Evolutionary conservation across 2,329 filamentous ascomycete genomes (phyloP), one percentile per base, ranked within the genome.

Genomic region (Apiospora koreana): DNA sequence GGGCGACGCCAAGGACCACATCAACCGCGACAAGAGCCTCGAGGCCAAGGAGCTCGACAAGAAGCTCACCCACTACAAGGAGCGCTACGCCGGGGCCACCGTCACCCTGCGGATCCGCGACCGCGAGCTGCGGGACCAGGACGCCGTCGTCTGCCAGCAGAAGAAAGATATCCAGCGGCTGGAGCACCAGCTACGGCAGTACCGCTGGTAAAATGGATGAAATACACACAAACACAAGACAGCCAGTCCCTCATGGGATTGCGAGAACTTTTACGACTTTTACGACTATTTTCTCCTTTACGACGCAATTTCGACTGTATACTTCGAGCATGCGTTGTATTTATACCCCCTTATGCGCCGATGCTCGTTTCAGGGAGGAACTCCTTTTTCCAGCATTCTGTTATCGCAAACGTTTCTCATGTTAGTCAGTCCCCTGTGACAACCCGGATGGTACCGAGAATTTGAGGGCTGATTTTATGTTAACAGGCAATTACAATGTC

Each of bases 101-200:
- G 41, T 66, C 43, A 67, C 50, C 46, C 46, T 66, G 43, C n/a
- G 65, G 10, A 68, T 77, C 3, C 68, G 69, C 43, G 69, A 58
- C 1, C 62, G 70, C 23, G 71, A 73, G 23, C 50, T 73, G 0
- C 68, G 70, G 4, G 65, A 73, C 0, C 70, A 71, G 7, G 71
- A 73, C 58, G 65, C 46, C 2, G 16, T 73, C 2, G 71, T 76
- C n/a, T 64, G 73, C n/a, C 72, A 75, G 0, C 72, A 74, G 58
- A 69, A 65, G 28, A 70, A 68, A 4, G 70, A 54, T 31, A 68
- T 77, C 12, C 69, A 68, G 7, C 67, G 67, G 9, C 68, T 67
- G 38, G 71, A 72, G 16, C 69, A 64, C 18, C 62, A 68, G 35
- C 25, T 74, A 28, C 18, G n/a, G n/a, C 64, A 43, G 35, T 12